phyloP scores from a whole-genome alignment of 2,329 filamentous ascomycete genomes.

The Clonostachys solani region DNA sequence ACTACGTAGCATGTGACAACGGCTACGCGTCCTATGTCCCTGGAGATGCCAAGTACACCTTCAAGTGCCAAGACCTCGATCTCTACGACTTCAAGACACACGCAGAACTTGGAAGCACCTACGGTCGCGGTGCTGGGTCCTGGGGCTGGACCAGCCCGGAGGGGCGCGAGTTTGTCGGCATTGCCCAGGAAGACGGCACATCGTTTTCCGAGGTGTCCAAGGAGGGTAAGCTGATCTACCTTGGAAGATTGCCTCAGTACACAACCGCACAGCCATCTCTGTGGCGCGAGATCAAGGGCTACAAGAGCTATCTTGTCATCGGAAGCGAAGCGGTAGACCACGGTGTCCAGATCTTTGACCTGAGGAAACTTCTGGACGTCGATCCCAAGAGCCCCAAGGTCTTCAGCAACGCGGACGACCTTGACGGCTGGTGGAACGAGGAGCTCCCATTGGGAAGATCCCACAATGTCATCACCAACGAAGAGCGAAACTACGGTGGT shows the following conservation, averaged over 20 bases:
- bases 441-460: constrained; percentile 25
- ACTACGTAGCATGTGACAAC: constrained; percentile 13
- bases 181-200: constrained; percentile 27
- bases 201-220: constrained; percentile 35
- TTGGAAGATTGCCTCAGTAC: constrained; percentile 26
- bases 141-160: constrained; percentile 37
- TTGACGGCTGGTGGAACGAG: constrained; percentile 20
- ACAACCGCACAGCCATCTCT: constrained; percentile 4
- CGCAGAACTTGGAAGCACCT: constrained; percentile 38
- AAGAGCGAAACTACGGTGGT: constrained; percentile 39
- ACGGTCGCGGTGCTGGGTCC: constrained; percentile 16
- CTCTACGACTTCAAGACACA: constrained; percentile 50
- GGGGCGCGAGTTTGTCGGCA: constrained; percentile 18
- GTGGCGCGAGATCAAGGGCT: constrained; percentile 29
- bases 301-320: constrained; percentile 23
- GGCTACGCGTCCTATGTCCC: constrained; percentile 11
- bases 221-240: constrained; percentile 33
- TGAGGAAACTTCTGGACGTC: constrained; percentile 38
- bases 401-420: constrained; percentile 19
- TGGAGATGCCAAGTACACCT: constrained; percentile 11
- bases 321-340: constrained; percentile 38
- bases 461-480: constrained; percentile 45
- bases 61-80: constrained; percentile 29
- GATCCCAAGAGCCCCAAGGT: constrained; percentile 15
- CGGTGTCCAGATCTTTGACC: constrained; percentile 58